Percentiles rank a stretch among this genome's conserved stretches.
Evolutionary conservation across 257 asterid species (phyloP).

Genomic region (Solanum sejunctum): DNA sequence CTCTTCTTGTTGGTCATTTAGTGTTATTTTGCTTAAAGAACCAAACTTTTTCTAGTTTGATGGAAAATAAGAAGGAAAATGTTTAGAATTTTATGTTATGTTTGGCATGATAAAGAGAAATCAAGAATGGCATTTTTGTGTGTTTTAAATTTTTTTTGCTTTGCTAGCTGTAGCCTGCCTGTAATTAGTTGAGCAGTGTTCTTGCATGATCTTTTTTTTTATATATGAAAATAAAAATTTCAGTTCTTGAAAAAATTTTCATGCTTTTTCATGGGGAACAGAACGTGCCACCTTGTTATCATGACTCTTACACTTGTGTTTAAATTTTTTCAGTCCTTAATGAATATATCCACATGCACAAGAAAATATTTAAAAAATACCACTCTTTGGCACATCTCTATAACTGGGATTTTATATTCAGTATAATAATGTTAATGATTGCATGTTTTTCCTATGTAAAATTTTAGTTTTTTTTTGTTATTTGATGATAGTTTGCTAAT

Average conservation of each 20-base stretch:
- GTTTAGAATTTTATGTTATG: constrained; percentile 43
- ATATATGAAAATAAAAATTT: not conserved
- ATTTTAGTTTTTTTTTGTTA: not conserved
- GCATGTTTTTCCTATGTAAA: not conserved
- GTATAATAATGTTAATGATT: not conserved
- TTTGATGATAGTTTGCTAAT: constrained; percentile 11
- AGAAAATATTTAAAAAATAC: not conserved
- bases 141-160: not conserved
- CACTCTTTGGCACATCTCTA: not conserved
- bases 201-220: constrained; percentile 54
- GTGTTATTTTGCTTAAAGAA: not conserved
- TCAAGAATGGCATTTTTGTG: not conserved
- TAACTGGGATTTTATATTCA: not conserved
- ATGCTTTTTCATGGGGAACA: constrained; percentile 48
- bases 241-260: constrained; percentile 29
- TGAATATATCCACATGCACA: constrained; percentile 17
- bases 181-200: constrained; percentile 49
- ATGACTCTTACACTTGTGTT: constrained; percentile 42
- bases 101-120: constrained; percentile 46
- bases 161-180: constrained; percentile 60
- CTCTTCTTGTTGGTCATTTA: not conserved
- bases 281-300: constrained; percentile 74
- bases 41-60: not conserved
- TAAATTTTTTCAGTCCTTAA: not conserved
- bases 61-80: not conserved